phyloP scores from a whole-genome alignment of 148 eudicot genomes.

The Camellia japonica region DNA sequence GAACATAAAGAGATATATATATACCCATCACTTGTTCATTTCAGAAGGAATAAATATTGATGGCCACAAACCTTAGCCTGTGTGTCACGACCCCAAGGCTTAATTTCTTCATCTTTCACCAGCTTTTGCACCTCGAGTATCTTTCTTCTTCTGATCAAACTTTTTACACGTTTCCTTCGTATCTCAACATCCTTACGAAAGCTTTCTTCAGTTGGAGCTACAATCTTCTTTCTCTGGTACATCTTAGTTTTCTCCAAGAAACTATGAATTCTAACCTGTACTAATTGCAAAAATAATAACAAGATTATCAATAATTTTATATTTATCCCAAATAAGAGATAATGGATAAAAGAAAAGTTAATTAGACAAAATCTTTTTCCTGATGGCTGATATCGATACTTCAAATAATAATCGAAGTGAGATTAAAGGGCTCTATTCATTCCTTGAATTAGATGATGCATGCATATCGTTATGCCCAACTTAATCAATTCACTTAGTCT shows the following conservation, averaged over 20 bases:
- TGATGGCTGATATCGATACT: neutral
- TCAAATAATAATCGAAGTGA: neutral
- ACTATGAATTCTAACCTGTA: slow-evolving; percentile 68
- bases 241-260: slow-evolving; percentile 76
- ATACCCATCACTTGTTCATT: neutral
- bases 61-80: slow-evolving; percentile 72
- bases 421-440: neutral
- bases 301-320: neutral
- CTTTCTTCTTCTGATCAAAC: slow-evolving; percentile 61
- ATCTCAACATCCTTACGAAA: slow-evolving; percentile 50
- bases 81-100: slow-evolving; percentile 73
- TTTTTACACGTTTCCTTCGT: slow-evolving; percentile 67
- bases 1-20: neutral
- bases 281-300: slow-evolving; percentile 13
- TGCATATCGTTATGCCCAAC: neutral
- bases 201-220: slow-evolving; percentile 40
- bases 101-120: slow-evolving; percentile 57
- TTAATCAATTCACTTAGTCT: neutral
- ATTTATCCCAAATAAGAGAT: neutral
- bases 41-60: slow-evolving; percentile 4
- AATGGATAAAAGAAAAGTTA: neutral
- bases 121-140: slow-evolving; percentile 59
- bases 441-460: neutral
- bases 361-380: neutral
- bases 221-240: slow-evolving; percentile 33